Evolutionary conservation across 2,329 filamentous ascomycete species (phyloP).

Genomic region (Epichloe brachyelytri): DNA sequence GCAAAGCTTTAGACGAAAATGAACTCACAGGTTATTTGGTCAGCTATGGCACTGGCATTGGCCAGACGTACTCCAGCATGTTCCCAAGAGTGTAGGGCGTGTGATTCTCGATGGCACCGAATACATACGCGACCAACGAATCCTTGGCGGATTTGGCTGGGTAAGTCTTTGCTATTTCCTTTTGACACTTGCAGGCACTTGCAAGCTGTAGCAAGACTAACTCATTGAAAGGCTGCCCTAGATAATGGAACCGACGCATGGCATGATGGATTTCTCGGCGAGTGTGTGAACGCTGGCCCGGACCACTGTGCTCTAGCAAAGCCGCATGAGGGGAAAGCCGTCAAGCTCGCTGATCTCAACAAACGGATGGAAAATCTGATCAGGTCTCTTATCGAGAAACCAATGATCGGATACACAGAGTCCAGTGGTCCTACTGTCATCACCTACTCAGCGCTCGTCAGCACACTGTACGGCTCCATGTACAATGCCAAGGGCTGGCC

Average conservation of each 20-base stretch:
- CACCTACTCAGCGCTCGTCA: conserved; percentile 31
- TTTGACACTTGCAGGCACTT: background rate
- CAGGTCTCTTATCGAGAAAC: conserved; percentile 23
- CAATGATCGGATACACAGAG: conserved; percentile 25
- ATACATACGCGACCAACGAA: conserved; percentile 31
- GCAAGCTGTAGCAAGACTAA: background rate
- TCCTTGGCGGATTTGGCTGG: conserved; percentile 32
- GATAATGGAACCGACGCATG: conserved; percentile 37
- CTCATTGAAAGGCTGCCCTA: conserved; percentile 21
- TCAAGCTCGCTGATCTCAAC: conserved; percentile 24
- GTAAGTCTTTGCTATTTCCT: background rate
- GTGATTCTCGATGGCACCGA: conserved; percentile 37
- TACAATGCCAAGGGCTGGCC: conserved; percentile 33
- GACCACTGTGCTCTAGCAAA: conserved; percentile 31
- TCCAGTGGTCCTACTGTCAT: conserved; percentile 29
- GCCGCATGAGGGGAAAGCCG: conserved; percentile 13
- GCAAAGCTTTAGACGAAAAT: conserved; percentile 30
- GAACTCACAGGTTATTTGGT: conserved; percentile 36
- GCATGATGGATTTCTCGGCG: conserved; percentile 36
- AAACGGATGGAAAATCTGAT: conserved; percentile 27
- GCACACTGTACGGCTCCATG: conserved; percentile 26
- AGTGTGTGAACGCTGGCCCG: conserved; percentile 34
- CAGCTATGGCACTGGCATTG: conserved; percentile 39
- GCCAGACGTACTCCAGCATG: conserved; percentile 37
- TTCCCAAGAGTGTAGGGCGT: conserved; percentile 33